Conservation (phyloP, 2,329 filamentous ascomycete genomes). For the Calycina herbarum region DNA sequence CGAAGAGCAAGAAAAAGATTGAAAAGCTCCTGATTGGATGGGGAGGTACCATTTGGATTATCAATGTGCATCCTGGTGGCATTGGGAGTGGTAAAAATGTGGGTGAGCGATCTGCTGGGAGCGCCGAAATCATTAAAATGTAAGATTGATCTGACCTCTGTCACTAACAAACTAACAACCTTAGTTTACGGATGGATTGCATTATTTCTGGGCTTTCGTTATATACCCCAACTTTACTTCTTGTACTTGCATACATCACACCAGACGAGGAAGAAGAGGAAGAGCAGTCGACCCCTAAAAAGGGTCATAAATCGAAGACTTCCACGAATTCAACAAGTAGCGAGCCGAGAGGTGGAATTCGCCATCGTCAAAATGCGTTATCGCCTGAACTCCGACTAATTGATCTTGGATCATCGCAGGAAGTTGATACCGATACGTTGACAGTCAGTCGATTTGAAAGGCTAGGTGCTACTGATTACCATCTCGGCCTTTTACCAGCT, state of each 20-base stretch:
- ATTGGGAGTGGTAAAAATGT: constrained; percentile 64
- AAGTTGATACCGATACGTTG: constrained; percentile 84
- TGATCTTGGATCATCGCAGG: constrained; percentile 77
- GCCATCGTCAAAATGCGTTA: constrained; percentile 73
- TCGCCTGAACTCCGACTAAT: constrained; percentile 90
- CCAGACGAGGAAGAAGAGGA: constrained; percentile 59
- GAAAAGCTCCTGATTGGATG: constrained; percentile 91
- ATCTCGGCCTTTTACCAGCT: constrained; percentile 80
- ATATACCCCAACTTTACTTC: constrained; percentile 87
- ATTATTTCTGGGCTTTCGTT: constrained; percentile 96
- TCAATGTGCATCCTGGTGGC: constrained; percentile 82
- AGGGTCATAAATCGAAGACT: constrained; percentile 36
- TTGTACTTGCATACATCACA: constrained; percentile 87
- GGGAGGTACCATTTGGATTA: constrained; percentile 95
- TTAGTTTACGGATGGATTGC: constrained; percentile 89
- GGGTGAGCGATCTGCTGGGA: constrained; percentile 71
- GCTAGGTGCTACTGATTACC: constrained; percentile 86
- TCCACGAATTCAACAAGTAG: constrained; percentile 53
- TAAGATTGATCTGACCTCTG: constrained; percentile 49
- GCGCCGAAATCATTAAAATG: constrained; percentile 90
- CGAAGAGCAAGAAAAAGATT: constrained; percentile 49
- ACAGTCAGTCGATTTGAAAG: constrained; percentile 84
- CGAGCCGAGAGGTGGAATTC: constrained; percentile 64
- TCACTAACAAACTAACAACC: constrained; percentile 33
- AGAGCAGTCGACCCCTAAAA: constrained; percentile 39